Conservation (phyloP, 1,139 yeast genomes). For the Yamadazyma atlantica region DNA sequence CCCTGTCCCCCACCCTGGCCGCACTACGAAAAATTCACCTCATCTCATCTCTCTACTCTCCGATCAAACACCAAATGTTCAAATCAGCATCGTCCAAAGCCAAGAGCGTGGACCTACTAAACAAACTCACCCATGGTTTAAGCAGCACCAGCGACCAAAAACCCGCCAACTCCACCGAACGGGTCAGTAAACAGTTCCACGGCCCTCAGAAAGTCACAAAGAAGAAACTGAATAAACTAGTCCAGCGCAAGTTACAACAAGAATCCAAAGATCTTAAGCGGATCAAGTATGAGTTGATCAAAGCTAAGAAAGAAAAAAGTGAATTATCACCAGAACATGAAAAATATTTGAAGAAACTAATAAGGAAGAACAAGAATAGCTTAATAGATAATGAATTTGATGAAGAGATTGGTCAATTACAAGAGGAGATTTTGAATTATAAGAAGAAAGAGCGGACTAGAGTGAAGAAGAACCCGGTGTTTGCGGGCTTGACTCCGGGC, state of each 20-base stretch:
- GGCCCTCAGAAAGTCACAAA: slow-evolving; percentile 19
- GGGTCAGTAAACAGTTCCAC: slow-evolving; percentile 34
- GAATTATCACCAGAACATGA: slow-evolving; percentile 44
- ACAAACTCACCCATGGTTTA: slow-evolving; percentile 7
- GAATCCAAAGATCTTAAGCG: slow-evolving; percentile 44
- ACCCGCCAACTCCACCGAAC: slow-evolving; percentile 26
- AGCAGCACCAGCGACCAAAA: neutral
- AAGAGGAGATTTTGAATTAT: slow-evolving; percentile 15
- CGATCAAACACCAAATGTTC: slow-evolving; percentile 9
- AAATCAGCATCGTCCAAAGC: slow-evolving; percentile 9
- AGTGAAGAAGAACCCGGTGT: slow-evolving; percentile 43
- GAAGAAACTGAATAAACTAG: slow-evolving; percentile 31
- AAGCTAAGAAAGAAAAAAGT: slow-evolving; percentile 36
- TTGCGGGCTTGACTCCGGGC: slow-evolving; percentile 84
- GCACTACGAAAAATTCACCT: neutral
- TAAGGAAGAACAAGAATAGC: slow-evolving; percentile 44
- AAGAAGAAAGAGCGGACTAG: slow-evolving; percentile 24
- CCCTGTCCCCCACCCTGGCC: neutral
- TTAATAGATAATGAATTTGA: slow-evolving; percentile 10
- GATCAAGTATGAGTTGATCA: slow-evolving; percentile 52
- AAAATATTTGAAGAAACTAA: slow-evolving; percentile 48
- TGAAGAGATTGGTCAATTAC: slow-evolving; percentile 11
- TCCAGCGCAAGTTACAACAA: slow-evolving; percentile 27
- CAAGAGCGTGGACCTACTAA: slow-evolving; percentile 7
- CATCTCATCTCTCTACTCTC: neutral